Conservation (phyloP, 2,329 filamentous ascomycete species). For the Phialophora verrucosa region DNA sequence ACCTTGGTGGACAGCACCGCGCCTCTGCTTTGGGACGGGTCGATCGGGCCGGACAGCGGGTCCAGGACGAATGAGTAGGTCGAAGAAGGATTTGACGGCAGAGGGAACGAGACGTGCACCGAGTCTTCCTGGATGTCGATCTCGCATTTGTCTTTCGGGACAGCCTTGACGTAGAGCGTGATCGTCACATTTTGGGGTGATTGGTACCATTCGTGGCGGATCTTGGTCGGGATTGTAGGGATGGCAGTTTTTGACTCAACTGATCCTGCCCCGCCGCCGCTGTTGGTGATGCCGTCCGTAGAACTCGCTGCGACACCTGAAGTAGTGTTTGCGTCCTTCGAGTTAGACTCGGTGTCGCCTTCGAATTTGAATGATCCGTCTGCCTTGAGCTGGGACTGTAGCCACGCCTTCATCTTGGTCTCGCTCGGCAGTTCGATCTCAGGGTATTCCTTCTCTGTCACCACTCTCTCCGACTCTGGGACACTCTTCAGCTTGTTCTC, state of each 20-base stretch:
- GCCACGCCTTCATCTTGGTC: constrained; percentile 46
- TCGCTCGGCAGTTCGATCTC: constrained; percentile 52
- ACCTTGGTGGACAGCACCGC: constrained; percentile 78
- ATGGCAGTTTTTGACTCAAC: constrained; percentile 23
- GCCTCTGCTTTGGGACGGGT: constrained; percentile 64
- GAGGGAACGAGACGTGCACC: constrained; percentile 65
- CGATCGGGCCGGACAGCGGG: constrained; percentile 71
- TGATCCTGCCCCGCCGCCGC: background rate
- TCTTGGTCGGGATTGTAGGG: constrained; percentile 60
- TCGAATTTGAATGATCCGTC: constrained; percentile 32
- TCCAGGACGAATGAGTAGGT: constrained; percentile 68
- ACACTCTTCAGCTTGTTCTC: constrained; percentile 58
- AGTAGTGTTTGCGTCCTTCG: background rate
- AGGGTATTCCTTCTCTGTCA: constrained; percentile 61
- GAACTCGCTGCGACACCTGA: constrained; percentile 2
- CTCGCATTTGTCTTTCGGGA: constrained; percentile 44
- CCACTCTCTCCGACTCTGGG: constrained; percentile 53
- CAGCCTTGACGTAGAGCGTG: constrained; percentile 69
- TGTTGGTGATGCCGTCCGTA: constrained; percentile 6
- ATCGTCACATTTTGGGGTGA: constrained; percentile 65
- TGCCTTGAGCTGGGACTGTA: constrained; percentile 43
- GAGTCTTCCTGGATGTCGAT: constrained; percentile 43
- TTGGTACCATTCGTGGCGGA: constrained; percentile 74
- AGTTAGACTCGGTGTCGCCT: constrained; percentile 17
- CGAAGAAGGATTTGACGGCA: constrained; percentile 52